A percentile compares a stretch with the other conserved stretches of the same genome.
phyloP scores from a whole-genome alignment of 805 yeast genomes.

The Kodamaea lidongshanica region DNA sequence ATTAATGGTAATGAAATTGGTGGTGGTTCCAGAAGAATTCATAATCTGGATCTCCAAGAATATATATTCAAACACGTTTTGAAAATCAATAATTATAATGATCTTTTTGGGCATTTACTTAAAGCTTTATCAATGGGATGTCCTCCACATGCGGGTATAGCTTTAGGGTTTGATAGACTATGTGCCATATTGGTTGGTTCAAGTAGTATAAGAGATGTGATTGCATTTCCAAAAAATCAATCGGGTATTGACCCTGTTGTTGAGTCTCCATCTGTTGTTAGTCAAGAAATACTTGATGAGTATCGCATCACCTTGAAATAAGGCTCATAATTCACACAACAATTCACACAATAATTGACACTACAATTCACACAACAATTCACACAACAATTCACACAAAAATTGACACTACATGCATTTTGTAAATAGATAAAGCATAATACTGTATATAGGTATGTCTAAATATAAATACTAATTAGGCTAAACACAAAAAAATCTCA shows the following conservation, averaged over 20 bases:
- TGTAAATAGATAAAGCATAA: neutral
- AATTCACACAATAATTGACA: too few relatives aligned
- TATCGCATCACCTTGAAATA: constrained; percentile 41
- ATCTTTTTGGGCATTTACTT: constrained; percentile 78
- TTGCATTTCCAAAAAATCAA: constrained; percentile 92
- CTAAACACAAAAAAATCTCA: neutral
- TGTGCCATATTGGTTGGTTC: constrained; percentile 85
- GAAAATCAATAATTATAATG: constrained; percentile 50
- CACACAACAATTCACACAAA: too few relatives aligned
- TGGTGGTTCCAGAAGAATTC: constrained; percentile 95
- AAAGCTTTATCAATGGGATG: constrained; percentile 83
- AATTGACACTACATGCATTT: too few relatives aligned
- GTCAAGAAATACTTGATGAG: constrained; percentile 41
- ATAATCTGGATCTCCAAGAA: constrained; percentile 73
- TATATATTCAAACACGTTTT: constrained; percentile 64
- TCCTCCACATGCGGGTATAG: constrained; percentile 98
- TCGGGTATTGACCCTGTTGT: constrained; percentile 86
- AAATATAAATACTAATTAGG: neutral
- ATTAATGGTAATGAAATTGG: constrained; percentile 94
- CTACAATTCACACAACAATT: too few relatives aligned
- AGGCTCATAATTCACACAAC: too few relatives aligned
- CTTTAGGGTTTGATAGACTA: constrained; percentile 89
- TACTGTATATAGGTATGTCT: constrained; percentile 1
- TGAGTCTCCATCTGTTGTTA: constrained; percentile 70
- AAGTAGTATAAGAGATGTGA: constrained; percentile 79